Conservation (phyloP, 2,329 filamentous ascomycete genomes). For the Exserohilum turcica region DNA sequence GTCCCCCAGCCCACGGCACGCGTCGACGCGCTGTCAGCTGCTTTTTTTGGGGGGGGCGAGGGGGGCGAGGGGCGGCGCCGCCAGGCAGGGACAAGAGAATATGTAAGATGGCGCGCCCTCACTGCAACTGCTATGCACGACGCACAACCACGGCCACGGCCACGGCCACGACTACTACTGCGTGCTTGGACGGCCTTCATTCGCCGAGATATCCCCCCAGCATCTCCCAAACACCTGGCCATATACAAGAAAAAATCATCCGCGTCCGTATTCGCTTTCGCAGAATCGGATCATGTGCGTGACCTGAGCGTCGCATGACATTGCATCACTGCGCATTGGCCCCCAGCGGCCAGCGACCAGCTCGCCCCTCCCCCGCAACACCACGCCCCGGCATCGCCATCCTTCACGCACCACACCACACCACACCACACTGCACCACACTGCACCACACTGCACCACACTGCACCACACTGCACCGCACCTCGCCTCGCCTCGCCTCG, state of each 20-base stretch:
- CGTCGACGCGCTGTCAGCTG: slow-evolving; percentile 36
- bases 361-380: slow-evolving; percentile 16
- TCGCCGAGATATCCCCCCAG: neutral
- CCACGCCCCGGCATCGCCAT: slow-evolving; percentile 6
- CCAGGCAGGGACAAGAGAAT: slow-evolving; percentile 2
- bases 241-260: neutral
- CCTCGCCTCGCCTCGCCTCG: too few species aligned
- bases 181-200: too few species aligned
- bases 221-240: neutral
- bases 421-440: too few species aligned
- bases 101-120: neutral
- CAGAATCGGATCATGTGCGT: slow-evolving; percentile 20
- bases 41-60: slow-evolving; percentile 4
- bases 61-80: too few species aligned
- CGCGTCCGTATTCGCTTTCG: neutral
- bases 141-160: too few species aligned
- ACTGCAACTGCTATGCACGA: neutral
- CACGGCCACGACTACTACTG: too few species aligned
- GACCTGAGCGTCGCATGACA: slow-evolving; percentile 39
- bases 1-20: slow-evolving; percentile 10
- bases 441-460: too few species aligned
- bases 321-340: slow-evolving; percentile 28
- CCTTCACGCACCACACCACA: neutral
- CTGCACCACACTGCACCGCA: too few species aligned
- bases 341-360: too few species aligned